phyloP scores from a whole-genome alignment of 176 grass and related monocot species.

The Typha latifolia region DNA sequence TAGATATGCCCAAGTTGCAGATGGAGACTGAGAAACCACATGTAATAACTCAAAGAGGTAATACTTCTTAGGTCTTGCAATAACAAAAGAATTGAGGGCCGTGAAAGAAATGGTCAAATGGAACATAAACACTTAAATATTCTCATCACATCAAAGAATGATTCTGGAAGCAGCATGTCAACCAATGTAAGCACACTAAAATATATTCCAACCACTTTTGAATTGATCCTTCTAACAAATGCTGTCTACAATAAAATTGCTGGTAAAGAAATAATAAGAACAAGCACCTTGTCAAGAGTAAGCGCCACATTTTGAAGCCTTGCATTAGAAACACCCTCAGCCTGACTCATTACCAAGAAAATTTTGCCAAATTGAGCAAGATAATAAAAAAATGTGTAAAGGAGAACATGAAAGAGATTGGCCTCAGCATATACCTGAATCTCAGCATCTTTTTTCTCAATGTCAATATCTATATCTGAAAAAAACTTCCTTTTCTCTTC shows the following conservation, averaged over 20 bases:
- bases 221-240: no score
- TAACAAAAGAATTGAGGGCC: no score
- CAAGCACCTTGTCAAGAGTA: conserved; percentile 86
- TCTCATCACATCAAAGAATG: no score
- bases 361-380: not conserved
- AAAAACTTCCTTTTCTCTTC: conserved; percentile 90
- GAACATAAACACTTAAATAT: no score
- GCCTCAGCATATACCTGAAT: conserved; percentile 51
- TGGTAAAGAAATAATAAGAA: not conserved
- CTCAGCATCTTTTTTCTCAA: conserved; percentile 80
- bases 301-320: conserved; percentile 89
- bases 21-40: not conserved
- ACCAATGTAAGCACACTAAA: no score
- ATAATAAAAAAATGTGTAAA: conserved; percentile 14
- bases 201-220: no score
- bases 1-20: not conserved
- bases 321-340: conserved; percentile 88
- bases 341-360: conserved; percentile 33
- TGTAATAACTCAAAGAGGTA: no score
- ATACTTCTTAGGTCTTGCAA: no score
- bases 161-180: no score
- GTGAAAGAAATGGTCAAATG: no score
- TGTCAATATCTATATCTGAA: conserved; percentile 79
- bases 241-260: not conserved
- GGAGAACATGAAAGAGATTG: conserved; percentile 13